Percentiles rank a stretch among this genome's conserved stretches.
Conservation (phyloP, 2,329 filamentous ascomycete species). For the Hymenoscyphus linearis region DNA sequence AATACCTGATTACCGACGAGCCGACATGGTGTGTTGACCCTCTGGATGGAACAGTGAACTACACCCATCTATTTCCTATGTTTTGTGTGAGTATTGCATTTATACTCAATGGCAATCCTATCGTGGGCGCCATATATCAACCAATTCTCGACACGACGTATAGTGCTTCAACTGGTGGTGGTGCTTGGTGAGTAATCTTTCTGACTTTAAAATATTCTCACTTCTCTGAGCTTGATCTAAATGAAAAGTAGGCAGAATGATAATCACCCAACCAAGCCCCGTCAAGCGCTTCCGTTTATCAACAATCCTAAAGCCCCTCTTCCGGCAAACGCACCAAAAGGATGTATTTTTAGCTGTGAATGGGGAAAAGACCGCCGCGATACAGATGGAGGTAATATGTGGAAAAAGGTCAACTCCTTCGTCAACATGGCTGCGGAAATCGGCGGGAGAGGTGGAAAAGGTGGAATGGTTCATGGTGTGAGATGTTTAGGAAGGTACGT, state of each 20-base stretch:
- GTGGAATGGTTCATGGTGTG: constrained; percentile 75
- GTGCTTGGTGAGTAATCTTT: constrained; percentile 47
- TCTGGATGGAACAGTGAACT: constrained; percentile 74
- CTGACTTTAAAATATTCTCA: not conserved
- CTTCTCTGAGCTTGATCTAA: not conserved
- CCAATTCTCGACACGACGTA: constrained; percentile 67
- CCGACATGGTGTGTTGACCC: constrained; percentile 77
- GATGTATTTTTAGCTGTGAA: constrained; percentile 69
- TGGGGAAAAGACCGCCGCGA: constrained; percentile 76
- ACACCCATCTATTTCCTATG: constrained; percentile 75
- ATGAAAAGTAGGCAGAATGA: constrained; percentile 17
- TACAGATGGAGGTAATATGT: constrained; percentile 59
- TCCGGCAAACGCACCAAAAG: constrained; percentile 57
- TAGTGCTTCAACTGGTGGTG: constrained; percentile 58
- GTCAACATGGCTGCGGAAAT: constrained; percentile 68
- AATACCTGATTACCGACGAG: constrained; percentile 57
- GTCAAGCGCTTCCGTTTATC: constrained; percentile 59
- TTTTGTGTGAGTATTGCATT: constrained; percentile 76
- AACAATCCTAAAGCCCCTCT: constrained; percentile 57
- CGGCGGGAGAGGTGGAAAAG: constrained; percentile 56
- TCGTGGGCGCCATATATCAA: constrained; percentile 68
- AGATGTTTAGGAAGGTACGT: constrained; percentile 57
- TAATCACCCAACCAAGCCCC: constrained; percentile 36
- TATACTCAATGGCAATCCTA: constrained; percentile 51
- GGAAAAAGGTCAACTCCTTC: constrained; percentile 69